A percentile compares a stretch with the other conserved stretches of the same genome.
These are phyloP conservation scores for Microdochium nivale DNA, from an alignment of 2,329 filamentous ascomycete genomes.

Conservation along the genomic window DNA sequence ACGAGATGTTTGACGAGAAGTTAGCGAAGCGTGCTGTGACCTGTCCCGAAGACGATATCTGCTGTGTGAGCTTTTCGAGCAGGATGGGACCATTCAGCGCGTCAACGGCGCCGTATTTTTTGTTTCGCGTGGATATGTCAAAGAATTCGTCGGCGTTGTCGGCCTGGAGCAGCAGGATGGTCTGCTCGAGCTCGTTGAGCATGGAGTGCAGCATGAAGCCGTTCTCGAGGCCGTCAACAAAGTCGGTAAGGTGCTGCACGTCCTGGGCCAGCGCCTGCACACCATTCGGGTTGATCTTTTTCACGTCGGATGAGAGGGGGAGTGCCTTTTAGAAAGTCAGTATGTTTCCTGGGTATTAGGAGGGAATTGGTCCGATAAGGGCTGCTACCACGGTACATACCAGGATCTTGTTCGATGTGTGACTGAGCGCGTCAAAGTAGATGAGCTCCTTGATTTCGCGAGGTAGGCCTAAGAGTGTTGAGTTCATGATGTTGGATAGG, in stretches of 20 bases:
- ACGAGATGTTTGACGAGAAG: conserved; percentile 67
- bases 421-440: conserved; percentile 91
- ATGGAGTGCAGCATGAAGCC: conserved; percentile 79
- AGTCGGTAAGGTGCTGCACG: conserved; percentile 73
- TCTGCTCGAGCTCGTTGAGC: conserved; percentile 88
- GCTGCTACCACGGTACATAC: conserved; percentile 29
- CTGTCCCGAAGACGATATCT: conserved; percentile 48
- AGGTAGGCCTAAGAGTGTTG: conserved; percentile 84
- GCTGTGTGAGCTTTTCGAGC: conserved; percentile 79
- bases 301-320: conserved; percentile 70
- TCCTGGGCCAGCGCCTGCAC: conserved; percentile 75
- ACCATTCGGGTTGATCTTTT: conserved; percentile 79
- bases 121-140: conserved; percentile 80
- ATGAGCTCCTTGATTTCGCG: conserved; percentile 95
- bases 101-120: conserved; percentile 90
- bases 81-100: conserved; percentile 79
- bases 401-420: conserved; percentile 80
- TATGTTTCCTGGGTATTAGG: conserved; percentile 7
- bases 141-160: conserved; percentile 97
- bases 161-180: conserved; percentile 74
- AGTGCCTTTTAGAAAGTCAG: conserved; percentile 44
- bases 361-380: conserved; percentile 6
- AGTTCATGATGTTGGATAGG: conserved; percentile 92
- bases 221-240: conserved; percentile 81
- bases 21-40: conserved; percentile 59